Evolutionary conservation across 352 stramenopile species (phyloP).

Genomic region (Phytophthora melonis): DNA sequence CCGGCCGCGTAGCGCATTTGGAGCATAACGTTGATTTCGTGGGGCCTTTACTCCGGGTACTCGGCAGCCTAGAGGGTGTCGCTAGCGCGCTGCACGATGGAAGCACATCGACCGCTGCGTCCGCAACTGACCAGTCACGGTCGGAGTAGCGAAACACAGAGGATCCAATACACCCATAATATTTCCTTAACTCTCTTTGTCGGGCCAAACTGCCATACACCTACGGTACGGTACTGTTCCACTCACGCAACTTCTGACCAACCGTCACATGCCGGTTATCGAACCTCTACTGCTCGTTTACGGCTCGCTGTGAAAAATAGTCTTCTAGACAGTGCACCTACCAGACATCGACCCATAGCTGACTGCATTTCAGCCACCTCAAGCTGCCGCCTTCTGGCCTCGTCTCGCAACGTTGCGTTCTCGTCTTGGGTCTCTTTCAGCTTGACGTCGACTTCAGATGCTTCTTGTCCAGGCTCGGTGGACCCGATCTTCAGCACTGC

Average conservation of each 20-base stretch:
- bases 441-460: background rate
- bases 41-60: background rate
- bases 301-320: background rate
- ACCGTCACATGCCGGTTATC: too few relatives aligned
- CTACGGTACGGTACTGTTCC: too few relatives aligned
- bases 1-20: background rate
- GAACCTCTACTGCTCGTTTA: too few relatives aligned
- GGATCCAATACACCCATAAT: too few relatives aligned
- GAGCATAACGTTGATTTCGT: background rate
- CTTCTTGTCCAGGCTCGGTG: background rate
- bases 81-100: too few relatives aligned
- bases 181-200: too few relatives aligned
- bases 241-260: too few relatives aligned
- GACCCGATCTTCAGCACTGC: constrained; percentile 22
- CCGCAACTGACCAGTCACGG: too few relatives aligned
- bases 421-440: constrained; percentile 10
- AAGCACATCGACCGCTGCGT: too few relatives aligned
- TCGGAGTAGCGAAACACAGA: too few relatives aligned
- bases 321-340: background rate
- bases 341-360: constrained; percentile 14
- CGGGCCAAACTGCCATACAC: too few relatives aligned
- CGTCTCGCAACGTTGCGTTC: constrained; percentile 4
- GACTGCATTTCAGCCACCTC: constrained; percentile 25
- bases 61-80: too few relatives aligned
- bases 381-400: constrained; percentile 5